Evolutionary conservation across 345 rosid genomes (phyloP), one percentile per base, ranked within the genome.

Genomic region (Gossypium arboreum): DNA sequence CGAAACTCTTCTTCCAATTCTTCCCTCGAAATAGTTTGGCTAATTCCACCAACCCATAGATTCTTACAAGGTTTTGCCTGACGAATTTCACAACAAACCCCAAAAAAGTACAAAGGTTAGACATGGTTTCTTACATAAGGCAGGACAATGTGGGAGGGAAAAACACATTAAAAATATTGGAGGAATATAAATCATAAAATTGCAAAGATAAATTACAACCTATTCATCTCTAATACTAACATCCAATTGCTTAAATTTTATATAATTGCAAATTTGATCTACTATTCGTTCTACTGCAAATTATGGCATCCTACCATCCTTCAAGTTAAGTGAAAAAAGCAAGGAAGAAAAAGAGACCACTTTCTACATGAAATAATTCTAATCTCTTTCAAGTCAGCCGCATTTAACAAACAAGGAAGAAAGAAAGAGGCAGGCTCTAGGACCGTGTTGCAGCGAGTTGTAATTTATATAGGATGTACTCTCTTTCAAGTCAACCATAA

Each of bases 1-100:
- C 71, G 78, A 81, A 93, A 93, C 83, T 88, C 97, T 68, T 88
- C 87, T 78, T 92, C 90, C 64, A 93, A 74, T 57, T 86, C 86
- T 72, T 89, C 93, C 73, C 85, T 87, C 5, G 91, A 81, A 70
- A 91, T 81, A 72, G 79, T 73, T 22, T 87, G 80, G 87, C 92
- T 84, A 73, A 95, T 85, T 72, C 98, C 99, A 81, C 99, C 98
- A 51, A 95, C 90, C 98, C 98, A 93, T 9, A 93, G 83, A 76
- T 86, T 81, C 82, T 89, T 93, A 71, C 81, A 81, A 79, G 98
- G 94, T 75, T 84, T 93, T 71, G 97, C 97, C 99, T 95, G 88
- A 61, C 80, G 78, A 72, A 73, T 24, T 74, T 39, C 55, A 45
- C 45, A 71, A 51, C 58, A 70, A 70, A 27, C 73, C 47, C 24